Base-by-base conservation (phyloP, 306 rosid genomes). In the Medicago ruthenica region DNA sequence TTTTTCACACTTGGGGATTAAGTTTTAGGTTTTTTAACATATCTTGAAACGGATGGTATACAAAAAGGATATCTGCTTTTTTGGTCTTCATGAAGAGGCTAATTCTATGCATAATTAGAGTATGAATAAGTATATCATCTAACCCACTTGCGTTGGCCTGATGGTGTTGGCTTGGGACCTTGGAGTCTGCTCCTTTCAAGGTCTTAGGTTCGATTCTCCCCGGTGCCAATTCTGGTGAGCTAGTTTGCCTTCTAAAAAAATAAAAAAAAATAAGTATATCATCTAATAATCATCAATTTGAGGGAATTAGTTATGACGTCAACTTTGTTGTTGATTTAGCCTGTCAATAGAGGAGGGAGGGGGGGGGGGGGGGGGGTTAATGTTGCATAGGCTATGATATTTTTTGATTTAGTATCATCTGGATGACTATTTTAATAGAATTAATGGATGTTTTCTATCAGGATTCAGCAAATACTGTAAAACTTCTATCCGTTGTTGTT, bases 401-500 rank as follows among this genome's bases (percentile, higher is more conserved):
- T 73, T 65, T 60, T 73, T 60, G 65, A 54, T 59, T 22, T 36
- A 27, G 31, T 67, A 61, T 44, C 7, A 72, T 67, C 66, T 71
- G 62, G 44, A 67, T 63, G 37, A 57, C 54, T 58, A 39, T 40
- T 54, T 45, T 17, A 37, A 61, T 31, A 7, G 37, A 54, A 12
- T 44, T 12, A 58, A 64, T 68, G 67, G 40, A 36, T 63, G 20
- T 20, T 61, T 42, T 66, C 54, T 78, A 24, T 64, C 89, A 94
- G 98, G 92, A 90, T 74, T 90, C 96, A 57, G 88, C 91, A 18
- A 82, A 77, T 84, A 39, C 92, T 40, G 88, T 90, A 77, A 85
- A 83, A 80, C 90, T 92, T 79, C 78, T 94, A 34, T 76, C 90
- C 1, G 84, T 80, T 64, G 86, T 96, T 74, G 85, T 87, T 73